A percentile compares a stretch with the other conserved stretches of the same genome.
Conservation (phyloP, 495 filamentous ascomycete genomes). For the Penicillium desertorum region DNA sequence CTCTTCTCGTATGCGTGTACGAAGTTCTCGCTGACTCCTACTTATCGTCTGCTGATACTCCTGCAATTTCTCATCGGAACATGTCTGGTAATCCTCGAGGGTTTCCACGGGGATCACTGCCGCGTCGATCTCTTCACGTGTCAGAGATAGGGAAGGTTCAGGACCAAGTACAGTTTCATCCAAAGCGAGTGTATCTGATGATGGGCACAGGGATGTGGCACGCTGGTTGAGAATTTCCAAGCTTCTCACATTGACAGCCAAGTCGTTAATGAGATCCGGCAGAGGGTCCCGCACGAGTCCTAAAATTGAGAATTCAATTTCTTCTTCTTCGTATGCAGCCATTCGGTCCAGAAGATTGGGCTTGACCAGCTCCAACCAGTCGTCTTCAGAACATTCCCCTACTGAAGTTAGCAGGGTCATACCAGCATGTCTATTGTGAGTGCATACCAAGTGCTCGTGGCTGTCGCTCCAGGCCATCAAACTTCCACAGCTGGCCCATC, state of each 20-base stretch:
- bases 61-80: constrained; percentile 28
- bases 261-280: constrained; percentile 33
- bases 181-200: neutral
- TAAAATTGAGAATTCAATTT: constrained; percentile 59
- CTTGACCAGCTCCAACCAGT: constrained; percentile 52
- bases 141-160: constrained; percentile 37
- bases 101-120: constrained; percentile 21
- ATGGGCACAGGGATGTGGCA: constrained; percentile 22
- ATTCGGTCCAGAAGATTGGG: constrained; percentile 51
- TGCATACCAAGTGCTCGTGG: constrained; percentile 68
- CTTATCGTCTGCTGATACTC: constrained; percentile 32
- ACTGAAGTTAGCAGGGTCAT: constrained; percentile 2
- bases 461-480: constrained; percentile 79
- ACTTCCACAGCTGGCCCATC: constrained; percentile 74
- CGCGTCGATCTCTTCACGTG: constrained; percentile 33
- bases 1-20: constrained; percentile 44
- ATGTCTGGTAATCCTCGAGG: constrained; percentile 21
- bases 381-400: constrained; percentile 40
- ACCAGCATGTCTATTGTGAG: neutral
- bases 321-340: constrained; percentile 51
- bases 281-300: constrained; percentile 56
- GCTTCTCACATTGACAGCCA: constrained; percentile 49
- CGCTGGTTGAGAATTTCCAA: constrained; percentile 38
- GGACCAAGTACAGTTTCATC: constrained; percentile 34
- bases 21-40: constrained; percentile 35